Base-by-base conservation (phyloP, 1,284 basidiomycete genomes). In the Irpex rosettiformis region DNA sequence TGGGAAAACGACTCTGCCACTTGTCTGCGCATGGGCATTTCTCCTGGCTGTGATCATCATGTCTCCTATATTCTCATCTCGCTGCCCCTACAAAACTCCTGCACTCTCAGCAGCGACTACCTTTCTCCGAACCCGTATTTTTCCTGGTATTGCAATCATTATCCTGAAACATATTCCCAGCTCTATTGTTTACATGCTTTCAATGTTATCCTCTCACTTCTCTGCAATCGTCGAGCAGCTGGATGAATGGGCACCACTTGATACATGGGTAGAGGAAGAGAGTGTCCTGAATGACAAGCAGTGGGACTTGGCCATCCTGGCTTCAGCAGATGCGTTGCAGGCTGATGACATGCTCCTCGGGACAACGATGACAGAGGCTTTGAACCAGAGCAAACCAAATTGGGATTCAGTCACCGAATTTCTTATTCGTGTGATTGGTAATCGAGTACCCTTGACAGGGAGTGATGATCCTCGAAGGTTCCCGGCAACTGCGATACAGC, bases 41-140 rank as follows among this genome's bases (percentile, higher is more conserved):
- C 24, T 51, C 11, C 10, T 51, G 3, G 4, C 28, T 3, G 4
- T 3, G 0, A 25, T 51, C 16, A 28, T 18, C 2, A 24, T 51
- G 0, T 3, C 48, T 16, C 48, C 48, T 3, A 16, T 60, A 52
- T 51, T 51, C 48, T 25, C 48, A 13, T 6, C 48, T 3, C 48
- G 3, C 25, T 51, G 48, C 21, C 57, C 57, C 3, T 58, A 58
- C 40, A 53, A 47, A 30, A 51, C 48, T 6, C 48, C 48, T 0
- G 48, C 49, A 4, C 25, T 51, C 3, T 13, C 4, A 27, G 13
- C 22, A 11, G 5, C 28, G 3, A 51, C 28, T 8, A 10, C 4
- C 1, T 3, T 22, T 6, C 11, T 30, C 6, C 49, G 49, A 5
- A 24, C 25, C 10, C 43, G 8, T 47, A 8, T 47, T 13, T 47